These are phyloP conservation scores for Neonectria ditissima DNA, from an alignment of 2,329 filamentous ascomycete genomes.

Conservation along the genomic window DNA sequence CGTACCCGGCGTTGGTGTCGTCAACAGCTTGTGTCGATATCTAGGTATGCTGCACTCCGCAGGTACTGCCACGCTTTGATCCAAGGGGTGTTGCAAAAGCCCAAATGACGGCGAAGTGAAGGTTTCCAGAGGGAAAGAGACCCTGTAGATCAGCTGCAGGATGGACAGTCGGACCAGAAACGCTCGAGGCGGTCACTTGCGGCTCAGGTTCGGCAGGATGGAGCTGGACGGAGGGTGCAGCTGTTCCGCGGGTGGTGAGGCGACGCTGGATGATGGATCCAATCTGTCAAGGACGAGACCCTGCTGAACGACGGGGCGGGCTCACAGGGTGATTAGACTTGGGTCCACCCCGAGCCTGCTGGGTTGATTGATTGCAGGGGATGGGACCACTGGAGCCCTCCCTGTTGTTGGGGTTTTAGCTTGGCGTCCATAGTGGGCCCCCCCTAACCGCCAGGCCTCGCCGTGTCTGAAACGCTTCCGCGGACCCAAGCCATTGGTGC, in stretches of 20 bases:
- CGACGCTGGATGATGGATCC: conserved; percentile 19
- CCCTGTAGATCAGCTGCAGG: conserved; percentile 37
- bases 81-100: conserved; percentile 28
- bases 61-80: conserved; percentile 16
- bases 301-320: conserved; percentile 5
- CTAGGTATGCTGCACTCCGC: background rate
- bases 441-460: conserved; percentile 22
- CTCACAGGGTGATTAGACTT: conserved; percentile 5
- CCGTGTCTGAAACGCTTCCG: conserved; percentile 34
- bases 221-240: conserved; percentile 18
- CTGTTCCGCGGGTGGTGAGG: conserved; percentile 14
- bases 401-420: conserved; percentile 13
- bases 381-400: conserved; percentile 19
- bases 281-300: conserved; percentile 3
- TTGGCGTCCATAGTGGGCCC: conserved; percentile 13
- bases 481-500: conserved; percentile 28
- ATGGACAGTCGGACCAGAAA: conserved; percentile 33
- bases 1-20: conserved; percentile 1
- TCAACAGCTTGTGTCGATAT: background rate
- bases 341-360: conserved; percentile 8
- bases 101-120: conserved; percentile 21
- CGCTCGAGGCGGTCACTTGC: conserved; percentile 25
- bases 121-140: conserved; percentile 31
- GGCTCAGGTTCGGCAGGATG: conserved; percentile 32
- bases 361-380: conserved; percentile 27